Base-by-base conservation (phyloP, 192 early-diverging fungal genomes). In the Linnemannia zychae region DNA sequence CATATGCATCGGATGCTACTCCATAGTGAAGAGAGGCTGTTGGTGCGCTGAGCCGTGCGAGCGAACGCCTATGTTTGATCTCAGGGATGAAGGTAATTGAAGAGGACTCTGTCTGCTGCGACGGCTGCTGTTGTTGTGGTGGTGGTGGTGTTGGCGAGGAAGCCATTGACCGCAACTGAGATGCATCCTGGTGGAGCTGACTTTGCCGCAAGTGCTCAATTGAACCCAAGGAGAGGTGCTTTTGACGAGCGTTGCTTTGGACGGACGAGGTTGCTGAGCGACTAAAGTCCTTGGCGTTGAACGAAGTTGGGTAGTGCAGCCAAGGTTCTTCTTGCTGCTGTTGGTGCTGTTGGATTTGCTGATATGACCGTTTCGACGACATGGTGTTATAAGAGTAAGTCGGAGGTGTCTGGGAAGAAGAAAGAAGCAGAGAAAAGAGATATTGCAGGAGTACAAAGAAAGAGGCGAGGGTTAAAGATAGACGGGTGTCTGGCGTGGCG, bases 271-370 rank as follows among this genome's bases (percentile, higher is more conserved):
- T 49, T 47, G 40, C 47, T 6, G 68, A 68, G 40, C 75, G 74
- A 53, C 80, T 76, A 31, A 50, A 74, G 66, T 74, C 75, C 7
- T 65, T 40, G 16, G 76, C 33, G 18, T 1, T 47, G 6, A 40
- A n/a, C 1, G 53, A 37, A 16, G 78, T 68, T 48, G 76, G 82
- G 49, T 79, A 84, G 16, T 67, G 72, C 13, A 84, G 77, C 82
- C 76, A 84, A 53, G 82, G 68, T 34, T 84, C 82, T 37, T 84
- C 82, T 53, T 84, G 73, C 4, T 72, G 77, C 17, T 75, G 82
- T 15, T 63, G 57, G 57, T 63, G 57, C 13, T 63, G 57, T 31
- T 63, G 57, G 57, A 63, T 63, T 63, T 63, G 57, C n/a, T 76
- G 81, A 22, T 72, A 82, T 1, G 72, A 71, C 66, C 73, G 60